These are phyloP conservation scores for Ballota nigra DNA, from an alignment of 257 asterid genomes.

Conservation along the genomic window DNA sequence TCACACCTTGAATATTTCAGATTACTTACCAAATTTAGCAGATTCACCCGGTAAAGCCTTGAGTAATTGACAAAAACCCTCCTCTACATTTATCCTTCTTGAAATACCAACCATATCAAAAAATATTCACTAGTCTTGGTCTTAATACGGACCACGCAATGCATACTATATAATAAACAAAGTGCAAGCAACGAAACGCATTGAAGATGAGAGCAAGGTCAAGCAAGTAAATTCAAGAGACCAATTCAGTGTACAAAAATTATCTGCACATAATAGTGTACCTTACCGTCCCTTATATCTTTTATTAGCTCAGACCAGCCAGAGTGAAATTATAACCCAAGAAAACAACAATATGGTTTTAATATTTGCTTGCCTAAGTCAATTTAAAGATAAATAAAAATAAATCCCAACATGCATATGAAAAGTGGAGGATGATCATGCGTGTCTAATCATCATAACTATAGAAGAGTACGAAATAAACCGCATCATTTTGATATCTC, in stretches of 20 bases:
- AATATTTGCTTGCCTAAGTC: too few species aligned
- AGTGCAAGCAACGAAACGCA: neutral
- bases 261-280: neutral
- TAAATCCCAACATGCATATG: too few species aligned
- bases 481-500: neutral
- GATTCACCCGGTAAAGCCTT: conserved; percentile 26
- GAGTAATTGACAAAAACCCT: conserved; percentile 19
- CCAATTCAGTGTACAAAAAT: neutral
- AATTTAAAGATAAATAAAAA: neutral
- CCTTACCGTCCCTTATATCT: neutral
- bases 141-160: neutral
- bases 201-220: neutral
- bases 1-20: too few species aligned
- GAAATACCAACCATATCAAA: conserved; percentile 26
- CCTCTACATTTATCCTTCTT: conserved; percentile 12
- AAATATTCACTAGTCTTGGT: neutral
- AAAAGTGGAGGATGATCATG: neutral
- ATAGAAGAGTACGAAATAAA: neutral
- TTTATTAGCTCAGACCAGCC: neutral
- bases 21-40: too few species aligned
- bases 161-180: neutral
- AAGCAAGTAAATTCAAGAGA: too few species aligned
- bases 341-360: too few species aligned
- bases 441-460: neutral
- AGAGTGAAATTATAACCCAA: neutral